These are phyloP conservation scores for Herpetospermum pedunculosum DNA, from an alignment of 306 rosid species.

Conservation along the genomic window DNA sequence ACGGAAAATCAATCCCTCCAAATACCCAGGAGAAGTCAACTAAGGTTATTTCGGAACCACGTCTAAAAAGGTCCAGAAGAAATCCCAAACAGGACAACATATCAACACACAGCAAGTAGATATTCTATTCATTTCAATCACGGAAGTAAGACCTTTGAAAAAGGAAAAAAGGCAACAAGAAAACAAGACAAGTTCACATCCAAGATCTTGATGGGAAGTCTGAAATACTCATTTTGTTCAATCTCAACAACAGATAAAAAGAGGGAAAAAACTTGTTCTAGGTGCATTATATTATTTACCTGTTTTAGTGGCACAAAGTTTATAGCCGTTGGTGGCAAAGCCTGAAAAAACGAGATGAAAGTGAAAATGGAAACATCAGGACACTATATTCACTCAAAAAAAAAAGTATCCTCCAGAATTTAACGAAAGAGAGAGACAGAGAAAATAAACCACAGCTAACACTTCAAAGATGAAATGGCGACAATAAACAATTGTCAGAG, in stretches of 20 bases:
- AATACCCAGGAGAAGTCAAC: neutral
- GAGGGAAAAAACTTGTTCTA: neutral
- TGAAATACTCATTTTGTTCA: neutral
- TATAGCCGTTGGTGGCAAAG: slow-evolving; percentile 70
- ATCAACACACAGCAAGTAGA: neutral
- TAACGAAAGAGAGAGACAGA: neutral
- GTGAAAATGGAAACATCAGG: slow-evolving; percentile 3
- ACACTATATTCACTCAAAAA: neutral
- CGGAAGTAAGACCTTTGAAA: neutral
- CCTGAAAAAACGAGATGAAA: slow-evolving; percentile 37
- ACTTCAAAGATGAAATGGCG: neutral
- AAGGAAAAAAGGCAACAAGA: neutral
- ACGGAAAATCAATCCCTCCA: neutral
- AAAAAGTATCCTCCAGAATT: neutral
- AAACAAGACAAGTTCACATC: neutral
- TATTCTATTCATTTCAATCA: neutral
- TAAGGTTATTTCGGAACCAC: neutral
- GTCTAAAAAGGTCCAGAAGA: neutral
- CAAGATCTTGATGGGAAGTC: neutral
- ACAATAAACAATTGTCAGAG: neutral
- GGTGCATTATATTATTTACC: slow-evolving; percentile 28
- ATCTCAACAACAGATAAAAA: neutral
- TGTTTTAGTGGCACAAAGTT: slow-evolving; percentile 75
- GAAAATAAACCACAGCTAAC: neutral
- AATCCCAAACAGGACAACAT: neutral